Conservation (phyloP, 257 asterid genomes). For the Knoxia roxburghii region DNA sequence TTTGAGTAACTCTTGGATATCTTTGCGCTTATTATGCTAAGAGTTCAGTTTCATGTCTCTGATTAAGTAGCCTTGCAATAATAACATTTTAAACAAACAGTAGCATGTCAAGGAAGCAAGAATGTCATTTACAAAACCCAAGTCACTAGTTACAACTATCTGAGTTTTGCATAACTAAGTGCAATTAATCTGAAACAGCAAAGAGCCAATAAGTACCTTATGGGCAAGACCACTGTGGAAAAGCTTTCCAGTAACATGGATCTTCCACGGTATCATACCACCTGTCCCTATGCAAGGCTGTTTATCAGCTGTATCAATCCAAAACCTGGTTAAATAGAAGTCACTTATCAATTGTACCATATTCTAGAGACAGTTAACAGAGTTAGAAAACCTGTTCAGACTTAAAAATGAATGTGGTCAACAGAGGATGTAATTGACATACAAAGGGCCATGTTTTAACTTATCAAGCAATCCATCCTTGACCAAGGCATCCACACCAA, state of each 20-base stretch:
- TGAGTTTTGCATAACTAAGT: slow-evolving; percentile 4
- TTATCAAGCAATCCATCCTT: slow-evolving; percentile 78
- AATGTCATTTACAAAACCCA: neutral
- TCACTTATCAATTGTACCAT: slow-evolving; percentile 7
- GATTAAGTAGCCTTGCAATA: too few species aligned
- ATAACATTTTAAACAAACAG: neutral
- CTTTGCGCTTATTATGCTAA: neutral
- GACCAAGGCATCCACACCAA: slow-evolving; percentile 91
- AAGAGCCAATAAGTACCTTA: slow-evolving; percentile 42
- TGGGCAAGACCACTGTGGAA: slow-evolving; percentile 95
- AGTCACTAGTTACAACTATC: neutral
- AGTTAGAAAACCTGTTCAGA: neutral
- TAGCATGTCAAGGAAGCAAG: neutral
- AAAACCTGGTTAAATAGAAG: slow-evolving; percentile 49
- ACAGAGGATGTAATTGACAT: slow-evolving; percentile 21
- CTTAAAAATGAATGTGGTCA: neutral
- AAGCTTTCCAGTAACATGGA: slow-evolving; percentile 79
- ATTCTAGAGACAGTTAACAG: neutral
- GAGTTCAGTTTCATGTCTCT: neutral
- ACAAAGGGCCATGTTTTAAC: slow-evolving; percentile 87
- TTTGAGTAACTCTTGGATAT: neutral
- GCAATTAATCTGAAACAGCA: neutral
- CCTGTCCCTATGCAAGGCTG: slow-evolving; percentile 99
- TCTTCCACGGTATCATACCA: slow-evolving; percentile 95
- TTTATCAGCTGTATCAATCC: slow-evolving; percentile 99